A percentile compares a stretch with the other conserved stretches of the same genome.
Conservation (phyloP, 768 basidiomycete genomes). For the Imleria badia region DNA sequence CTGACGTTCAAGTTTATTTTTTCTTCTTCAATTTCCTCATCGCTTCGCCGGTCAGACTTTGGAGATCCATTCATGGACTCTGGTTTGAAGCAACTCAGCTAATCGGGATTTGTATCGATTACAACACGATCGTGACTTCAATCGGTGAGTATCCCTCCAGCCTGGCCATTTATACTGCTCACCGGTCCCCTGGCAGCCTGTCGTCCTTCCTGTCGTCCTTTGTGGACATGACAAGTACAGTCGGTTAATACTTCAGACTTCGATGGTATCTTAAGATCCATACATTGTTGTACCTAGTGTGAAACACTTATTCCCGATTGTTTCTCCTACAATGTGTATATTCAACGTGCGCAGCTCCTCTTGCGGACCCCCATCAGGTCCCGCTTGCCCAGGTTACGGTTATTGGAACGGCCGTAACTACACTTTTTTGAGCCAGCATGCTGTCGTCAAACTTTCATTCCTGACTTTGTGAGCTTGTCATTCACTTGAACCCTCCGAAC, state of each 20-base stretch:
- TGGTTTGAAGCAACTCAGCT: conserved; percentile 28
- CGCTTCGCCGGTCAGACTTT: conserved; percentile 38
- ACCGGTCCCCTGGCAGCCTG: neutral
- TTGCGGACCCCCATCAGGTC: neutral
- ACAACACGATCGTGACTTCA: neutral
- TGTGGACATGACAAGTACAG: neutral
- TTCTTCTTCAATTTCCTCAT: neutral
- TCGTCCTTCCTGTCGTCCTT: neutral
- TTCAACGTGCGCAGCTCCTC: neutral
- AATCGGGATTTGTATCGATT: neutral
- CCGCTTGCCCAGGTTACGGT: neutral
- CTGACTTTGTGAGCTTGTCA: neutral
- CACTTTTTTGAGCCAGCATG: neutral
- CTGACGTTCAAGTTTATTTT: neutral
- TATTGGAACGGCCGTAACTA: neutral
- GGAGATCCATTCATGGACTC: conserved; percentile 55
- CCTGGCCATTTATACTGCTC: neutral
- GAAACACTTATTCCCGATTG: neutral
- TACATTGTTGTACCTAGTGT: conserved; percentile 3
- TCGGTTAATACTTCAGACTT: neutral
- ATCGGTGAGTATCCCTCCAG: conserved; percentile 9
- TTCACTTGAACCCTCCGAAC: conserved; percentile 5
- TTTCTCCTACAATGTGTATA: neutral
- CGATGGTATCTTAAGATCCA: neutral
- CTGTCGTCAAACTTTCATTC: neutral